Base-by-base conservation (phyloP, 108 stramenopile genomes). In the Nitzschia sp. region DNA sequence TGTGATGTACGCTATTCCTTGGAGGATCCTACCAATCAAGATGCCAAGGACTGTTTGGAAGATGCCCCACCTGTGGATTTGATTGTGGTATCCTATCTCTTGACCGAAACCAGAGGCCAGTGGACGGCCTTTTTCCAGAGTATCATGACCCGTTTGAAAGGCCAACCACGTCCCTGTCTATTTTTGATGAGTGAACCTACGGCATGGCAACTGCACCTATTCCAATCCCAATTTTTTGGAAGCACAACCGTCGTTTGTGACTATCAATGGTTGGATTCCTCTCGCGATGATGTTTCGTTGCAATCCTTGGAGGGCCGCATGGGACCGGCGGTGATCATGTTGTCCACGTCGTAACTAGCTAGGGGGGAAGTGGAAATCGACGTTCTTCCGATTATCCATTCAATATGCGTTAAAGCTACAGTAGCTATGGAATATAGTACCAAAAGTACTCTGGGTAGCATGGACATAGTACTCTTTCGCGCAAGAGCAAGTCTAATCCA, bases 181-280 rank as follows among this genome's bases (percentile, higher is more conserved):
- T 84, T 91, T 53, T 83, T 86, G 55, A 82, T 91, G 67, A 67
- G 73, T 12, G 90, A 91, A 52, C 90, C 90, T 6, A 76, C 72
- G 19, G 82, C 87, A 12, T 91, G 90, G 90, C 90, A 91, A 57
- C 69, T 88, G 0, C 87, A 88, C 70, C 46, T 56, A 10, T 67
- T 86, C 62, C 63, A 76, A 8, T 65, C 60, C 41, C 71, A 52
- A 39, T 78, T 57, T 64, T 34, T 34, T 34, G 29, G 29, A 34
- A 34, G 3, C 29, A 34, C 42, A 19, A 38, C 83, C 37, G 71
- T 80, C 11, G 80, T 71, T 59, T 15, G 82, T 9, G 17, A 41
- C 10, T 17, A 22, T 5, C 57, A 64, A 54, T 91, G 90, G 90
- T 51, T 91, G n/a, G 90, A 91, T 70, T 87, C 86, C 3, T 86